phyloP scores from a whole-genome alignment of 2,329 filamentous ascomycete species.

The Penicillium sp. region DNA sequence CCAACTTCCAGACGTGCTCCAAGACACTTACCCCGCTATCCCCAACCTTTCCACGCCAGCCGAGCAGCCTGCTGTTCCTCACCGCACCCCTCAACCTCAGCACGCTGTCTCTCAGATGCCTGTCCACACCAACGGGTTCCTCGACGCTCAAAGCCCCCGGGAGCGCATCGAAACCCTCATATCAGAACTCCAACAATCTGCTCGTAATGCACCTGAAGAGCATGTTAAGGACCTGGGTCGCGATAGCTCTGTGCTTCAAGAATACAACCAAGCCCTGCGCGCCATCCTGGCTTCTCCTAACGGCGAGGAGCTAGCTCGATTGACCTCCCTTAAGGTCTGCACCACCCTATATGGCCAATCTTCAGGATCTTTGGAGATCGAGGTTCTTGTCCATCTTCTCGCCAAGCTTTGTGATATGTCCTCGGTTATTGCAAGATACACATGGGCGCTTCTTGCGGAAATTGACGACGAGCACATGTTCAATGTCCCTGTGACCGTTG shows the following conservation, averaged over 20 bases:
- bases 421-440: constrained; percentile 58
- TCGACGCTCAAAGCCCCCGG: constrained; percentile 57
- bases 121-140: constrained; percentile 59
- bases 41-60: constrained; percentile 66
- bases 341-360: constrained; percentile 60
- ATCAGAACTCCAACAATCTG: constrained; percentile 60
- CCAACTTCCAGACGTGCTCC: constrained; percentile 65
- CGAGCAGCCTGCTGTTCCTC: constrained; percentile 64
- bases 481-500: constrained; percentile 64
- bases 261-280: constrained; percentile 61
- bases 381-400: constrained; percentile 65
- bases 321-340: constrained; percentile 61
- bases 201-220: constrained; percentile 61
- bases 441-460: constrained; percentile 53
- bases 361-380: constrained; percentile 62
- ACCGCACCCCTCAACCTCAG: constrained; percentile 59
- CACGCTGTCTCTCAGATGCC: constrained; percentile 41
- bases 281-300: constrained; percentile 58
- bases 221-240: constrained; percentile 61
- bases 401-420: constrained; percentile 66
- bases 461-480: constrained; percentile 65
- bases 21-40: constrained; percentile 63
- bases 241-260: constrained; percentile 59
- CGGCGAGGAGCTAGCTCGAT: constrained; percentile 60
- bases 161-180: constrained; percentile 61